Evolutionary conservation across 805 yeast genomes (phyloP).

Genomic region (Spathaspora passalidarum): DNA sequence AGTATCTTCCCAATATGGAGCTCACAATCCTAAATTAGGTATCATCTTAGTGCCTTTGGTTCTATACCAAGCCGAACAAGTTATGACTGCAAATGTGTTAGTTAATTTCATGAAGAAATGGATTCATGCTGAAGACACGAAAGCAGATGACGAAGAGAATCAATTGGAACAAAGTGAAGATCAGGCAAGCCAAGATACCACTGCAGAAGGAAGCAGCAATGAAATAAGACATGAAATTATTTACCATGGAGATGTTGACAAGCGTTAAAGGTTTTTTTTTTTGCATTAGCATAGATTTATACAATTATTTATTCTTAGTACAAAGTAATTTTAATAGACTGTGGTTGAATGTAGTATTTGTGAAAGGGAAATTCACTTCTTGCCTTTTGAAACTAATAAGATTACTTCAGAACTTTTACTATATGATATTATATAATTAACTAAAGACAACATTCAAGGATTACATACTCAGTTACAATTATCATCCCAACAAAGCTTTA

Average conservation of each 20-base stretch:
- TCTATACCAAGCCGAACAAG: constrained; percentile 84
- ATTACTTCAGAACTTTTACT: too few species aligned
- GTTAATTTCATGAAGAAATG: constrained; percentile 67
- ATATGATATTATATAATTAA: too few species aligned
- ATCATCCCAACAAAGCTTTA: too few species aligned
- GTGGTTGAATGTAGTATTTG: too few species aligned
- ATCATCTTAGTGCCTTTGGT: constrained; percentile 77
- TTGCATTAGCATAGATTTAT: background rate
- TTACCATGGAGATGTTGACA: constrained; percentile 1
- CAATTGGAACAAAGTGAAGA: background rate
- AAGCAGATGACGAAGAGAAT: constrained; percentile 11
- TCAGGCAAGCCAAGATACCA: background rate
- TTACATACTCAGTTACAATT: too few species aligned
- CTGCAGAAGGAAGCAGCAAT: background rate
- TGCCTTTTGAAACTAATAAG: too few species aligned
- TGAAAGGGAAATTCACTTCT: too few species aligned
- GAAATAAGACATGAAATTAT: background rate
- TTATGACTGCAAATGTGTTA: constrained; percentile 71
- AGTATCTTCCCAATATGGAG: constrained; percentile 76
- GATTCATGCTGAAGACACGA: constrained; percentile 45
- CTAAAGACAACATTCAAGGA: too few species aligned
- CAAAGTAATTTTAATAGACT: too few species aligned
- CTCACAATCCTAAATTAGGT: constrained; percentile 59
- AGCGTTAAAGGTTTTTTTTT: too few species aligned
- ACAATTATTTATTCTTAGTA: background rate